These are phyloP conservation scores for Coemansia sp. DNA, from an alignment of 192 early-diverging fungal species.

Conservation along the genomic window DNA sequence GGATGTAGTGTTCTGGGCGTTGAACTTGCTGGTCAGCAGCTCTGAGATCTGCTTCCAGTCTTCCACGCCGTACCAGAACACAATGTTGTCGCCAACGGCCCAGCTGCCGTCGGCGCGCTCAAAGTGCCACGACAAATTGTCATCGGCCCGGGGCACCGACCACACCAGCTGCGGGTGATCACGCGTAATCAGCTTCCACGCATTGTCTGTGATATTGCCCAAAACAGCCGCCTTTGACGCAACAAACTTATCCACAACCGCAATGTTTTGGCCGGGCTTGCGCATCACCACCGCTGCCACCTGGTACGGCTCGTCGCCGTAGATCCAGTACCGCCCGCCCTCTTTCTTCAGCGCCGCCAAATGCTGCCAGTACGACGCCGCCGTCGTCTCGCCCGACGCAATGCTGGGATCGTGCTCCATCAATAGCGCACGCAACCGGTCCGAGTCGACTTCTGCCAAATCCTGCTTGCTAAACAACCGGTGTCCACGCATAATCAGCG, in stretches of 20 bases:
- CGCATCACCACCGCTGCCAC: constrained; percentile 82
- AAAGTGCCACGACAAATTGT: constrained; percentile 93
- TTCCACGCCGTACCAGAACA: constrained; percentile 95
- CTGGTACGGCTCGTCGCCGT: constrained; percentile 93
- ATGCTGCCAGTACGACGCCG: constrained; percentile 71
- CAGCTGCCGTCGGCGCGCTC: constrained; percentile 88
- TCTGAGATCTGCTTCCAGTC: constrained; percentile 74
- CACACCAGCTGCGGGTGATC: constrained; percentile 84
- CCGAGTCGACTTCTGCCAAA: constrained; percentile 71
- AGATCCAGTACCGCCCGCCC: constrained; percentile 65
- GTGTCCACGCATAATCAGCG: constrained; percentile 95
- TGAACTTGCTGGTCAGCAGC: constrained; percentile 54
- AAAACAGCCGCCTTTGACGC: constrained; percentile 80
- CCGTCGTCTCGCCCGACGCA: constrained; percentile 63
- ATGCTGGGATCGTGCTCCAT: constrained; percentile 73
- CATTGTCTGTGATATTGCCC: constrained; percentile 96
- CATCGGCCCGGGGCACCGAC: constrained; percentile 73
- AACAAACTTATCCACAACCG: constrained; percentile 89
- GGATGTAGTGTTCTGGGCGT: background rate
- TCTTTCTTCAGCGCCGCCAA: constrained; percentile 57
- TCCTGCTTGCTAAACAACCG: constrained; percentile 73
- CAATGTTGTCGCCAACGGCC: constrained; percentile 64
- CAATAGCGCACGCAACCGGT: constrained; percentile 78
- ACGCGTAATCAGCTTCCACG: constrained; percentile 85
- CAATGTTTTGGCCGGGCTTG: constrained; percentile 48